Conservation (phyloP, 306 rosid species). For the Cucumis melo region DNA sequence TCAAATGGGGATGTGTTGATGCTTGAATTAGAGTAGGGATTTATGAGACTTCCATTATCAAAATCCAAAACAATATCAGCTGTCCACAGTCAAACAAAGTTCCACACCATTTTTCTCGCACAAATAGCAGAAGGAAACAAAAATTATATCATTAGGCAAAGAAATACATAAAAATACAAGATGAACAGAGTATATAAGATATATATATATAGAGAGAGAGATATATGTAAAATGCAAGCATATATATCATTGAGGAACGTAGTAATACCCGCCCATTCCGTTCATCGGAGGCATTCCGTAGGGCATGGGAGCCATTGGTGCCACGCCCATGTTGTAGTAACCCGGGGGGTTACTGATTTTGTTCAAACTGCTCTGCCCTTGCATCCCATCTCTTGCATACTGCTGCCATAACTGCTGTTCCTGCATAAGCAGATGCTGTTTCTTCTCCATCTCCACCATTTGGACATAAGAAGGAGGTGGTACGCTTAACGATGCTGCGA, state of each 20-base stretch:
- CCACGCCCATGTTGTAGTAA: conserved; percentile 30
- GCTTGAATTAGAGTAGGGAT: neutral
- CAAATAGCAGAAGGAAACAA: conserved; percentile 36
- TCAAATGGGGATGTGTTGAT: neutral
- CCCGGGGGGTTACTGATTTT: conserved; percentile 38
- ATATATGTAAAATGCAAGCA: conserved; percentile 9
- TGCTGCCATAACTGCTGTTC: conserved; percentile 90
- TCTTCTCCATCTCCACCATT: conserved; percentile 97
- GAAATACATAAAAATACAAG: conserved; percentile 27
- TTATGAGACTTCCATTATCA: neutral
- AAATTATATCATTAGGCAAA: conserved; percentile 23
- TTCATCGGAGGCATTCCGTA: conserved; percentile 82
- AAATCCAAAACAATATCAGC: conserved; percentile 1
- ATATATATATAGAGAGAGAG: no score
- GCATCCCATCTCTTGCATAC: conserved; percentile 85
- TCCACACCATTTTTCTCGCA: conserved; percentile 29
- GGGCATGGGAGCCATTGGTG: conserved; percentile 42
- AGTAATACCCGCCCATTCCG: conserved; percentile 85
- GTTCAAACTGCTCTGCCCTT: conserved; percentile 77
- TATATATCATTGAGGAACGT: conserved; percentile 48
- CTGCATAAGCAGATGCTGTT: conserved; percentile 60
- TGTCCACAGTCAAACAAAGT: neutral
- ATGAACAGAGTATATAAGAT: conserved; percentile 11
- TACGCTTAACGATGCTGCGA: conserved; percentile 62
- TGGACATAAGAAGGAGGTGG: conserved; percentile 96